A percentile compares a stretch with the other conserved stretches of the same genome.
Evolutionary conservation across 83 land plant genomes (phyloP).

Genomic region (Picea mariana): DNA sequence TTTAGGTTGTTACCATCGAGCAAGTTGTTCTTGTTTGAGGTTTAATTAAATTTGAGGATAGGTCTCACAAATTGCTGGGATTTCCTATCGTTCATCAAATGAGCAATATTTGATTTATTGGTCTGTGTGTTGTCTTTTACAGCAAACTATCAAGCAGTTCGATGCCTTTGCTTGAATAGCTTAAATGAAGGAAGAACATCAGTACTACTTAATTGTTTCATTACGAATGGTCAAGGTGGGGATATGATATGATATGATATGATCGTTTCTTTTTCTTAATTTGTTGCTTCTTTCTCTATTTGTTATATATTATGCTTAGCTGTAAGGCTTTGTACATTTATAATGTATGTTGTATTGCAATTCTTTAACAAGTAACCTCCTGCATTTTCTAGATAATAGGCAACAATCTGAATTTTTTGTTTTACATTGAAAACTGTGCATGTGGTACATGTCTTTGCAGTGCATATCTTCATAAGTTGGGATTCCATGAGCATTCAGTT

Average conservation of each 20-base stretch:
- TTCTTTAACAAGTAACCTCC: not conserved
- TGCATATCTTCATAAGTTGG: not conserved
- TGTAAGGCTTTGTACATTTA: not conserved
- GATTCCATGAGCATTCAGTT: not conserved
- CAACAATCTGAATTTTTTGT: not conserved
- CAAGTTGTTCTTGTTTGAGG: not conserved
- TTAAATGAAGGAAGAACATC: slow-evolving; percentile 74
- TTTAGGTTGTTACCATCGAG: not conserved
- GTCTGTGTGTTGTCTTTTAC: slow-evolving; percentile 18
- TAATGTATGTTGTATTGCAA: not conserved
- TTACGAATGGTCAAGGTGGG: slow-evolving; percentile 63
- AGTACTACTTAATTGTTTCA: slow-evolving; percentile 65
- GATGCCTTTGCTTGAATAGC: slow-evolving; percentile 72
- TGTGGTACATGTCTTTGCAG: not conserved
- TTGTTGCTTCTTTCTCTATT: slow-evolving; percentile 1
- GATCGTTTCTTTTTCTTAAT: slow-evolving; percentile 4
- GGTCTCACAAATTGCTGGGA: not conserved
- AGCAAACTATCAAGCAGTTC: slow-evolving; percentile 96
- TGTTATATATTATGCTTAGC: not conserved
- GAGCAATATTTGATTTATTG: not conserved
- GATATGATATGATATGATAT: not conserved
- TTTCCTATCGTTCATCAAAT: not conserved
- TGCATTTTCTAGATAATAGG: not conserved
- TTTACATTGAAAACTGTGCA: not conserved
- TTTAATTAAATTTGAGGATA: not conserved